Conservation (phyloP, 2,329 filamentous ascomycete species). For the Aspergillus alliaceus region DNA sequence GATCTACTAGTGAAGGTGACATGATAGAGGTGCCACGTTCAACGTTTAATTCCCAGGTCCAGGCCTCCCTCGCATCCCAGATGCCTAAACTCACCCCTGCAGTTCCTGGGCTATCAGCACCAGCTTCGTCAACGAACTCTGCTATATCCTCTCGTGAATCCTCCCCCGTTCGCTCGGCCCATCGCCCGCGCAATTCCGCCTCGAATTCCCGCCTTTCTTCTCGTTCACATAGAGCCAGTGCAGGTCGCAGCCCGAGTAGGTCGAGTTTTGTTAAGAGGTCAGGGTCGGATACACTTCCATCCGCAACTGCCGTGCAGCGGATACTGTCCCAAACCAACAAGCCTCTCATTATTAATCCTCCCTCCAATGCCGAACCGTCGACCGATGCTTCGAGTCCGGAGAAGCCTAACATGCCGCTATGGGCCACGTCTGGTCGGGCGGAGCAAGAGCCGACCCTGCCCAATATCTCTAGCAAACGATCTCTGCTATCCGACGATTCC, state of each 20-base stretch:
- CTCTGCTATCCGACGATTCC: conserved; percentile 27
- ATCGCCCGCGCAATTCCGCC: conserved; percentile 30
- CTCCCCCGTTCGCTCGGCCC: conserved; percentile 43
- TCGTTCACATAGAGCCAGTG: conserved; percentile 66
- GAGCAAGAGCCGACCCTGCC: conserved; percentile 32
- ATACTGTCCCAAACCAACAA: conserved; percentile 68
- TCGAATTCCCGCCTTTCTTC: conserved; percentile 39
- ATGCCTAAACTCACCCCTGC: conserved; percentile 32
- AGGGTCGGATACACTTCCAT: conserved; percentile 47
- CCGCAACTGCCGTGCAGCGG: conserved; percentile 64
- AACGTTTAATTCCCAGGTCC: conserved; percentile 26
- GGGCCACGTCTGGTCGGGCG: conserved; percentile 30
- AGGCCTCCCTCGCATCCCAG: conserved; percentile 29
- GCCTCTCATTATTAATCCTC: conserved; percentile 60
- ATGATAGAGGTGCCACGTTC: conserved; percentile 30
- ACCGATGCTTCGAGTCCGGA: conserved; percentile 64
- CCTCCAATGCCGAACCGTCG: conserved; percentile 60
- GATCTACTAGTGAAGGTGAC: conserved; percentile 30
- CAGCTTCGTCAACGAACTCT: conserved; percentile 46
- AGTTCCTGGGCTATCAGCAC: conserved; percentile 26
- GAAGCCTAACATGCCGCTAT: conserved; percentile 54
- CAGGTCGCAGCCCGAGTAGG: conserved; percentile 65
- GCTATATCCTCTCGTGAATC: conserved; percentile 50
- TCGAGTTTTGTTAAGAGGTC: conserved; percentile 42
- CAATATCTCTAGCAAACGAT: conserved; percentile 39